Evolutionary conservation across 1,284 basidiomycete species (phyloP), one percentile per base, ranked within the genome.

Genomic region (Coniferiporia weirii): DNA sequence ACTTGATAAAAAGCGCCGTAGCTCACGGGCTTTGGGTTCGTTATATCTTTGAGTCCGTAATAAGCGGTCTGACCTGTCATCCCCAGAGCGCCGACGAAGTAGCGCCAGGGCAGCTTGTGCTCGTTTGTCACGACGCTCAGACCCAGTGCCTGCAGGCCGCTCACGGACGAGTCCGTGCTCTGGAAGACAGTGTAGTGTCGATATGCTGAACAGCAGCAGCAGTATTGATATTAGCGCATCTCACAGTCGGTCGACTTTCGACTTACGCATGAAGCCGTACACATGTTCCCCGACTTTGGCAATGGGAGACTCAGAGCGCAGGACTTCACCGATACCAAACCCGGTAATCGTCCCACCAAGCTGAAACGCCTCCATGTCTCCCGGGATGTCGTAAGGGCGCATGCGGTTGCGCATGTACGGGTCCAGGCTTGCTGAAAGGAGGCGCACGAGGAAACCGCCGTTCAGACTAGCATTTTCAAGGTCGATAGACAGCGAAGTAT

Each of bases 401-500:
- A 71, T 77, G 20, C 69, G 63, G n/a, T 70, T 72, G 38, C 76
- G 68, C 69, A 80, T 64, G 66, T 81, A 82, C 0, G 81, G 81
- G 63, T 83, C 81, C 32, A 81, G 69, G 13, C 73, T 77, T 4
- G 81, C 63, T 0, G 73, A 72, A 15, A 82, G 70, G 0, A 73
- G 71, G 68, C 82, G 81, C 54, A 80, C 63, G 19, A 85, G 70
- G 62, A 80, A 69, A 1, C 81, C 81, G 17, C 82, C 83, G 56
- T 82, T 69, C 10, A 84, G 69, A 4, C 75, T 66, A 1, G 75
- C 76, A 15, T 63, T 76, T 4, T 82, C 78, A 32, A 79, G 63
- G 63, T 85, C 82, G 62, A 86, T 80, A 0, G 70, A 73, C 50
- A 75, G 64, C 0, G 74, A 73, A 3, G 68, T 69, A 56, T 83